Base-by-base conservation (phyloP, 441 rosid genomes). In the Isatis lusitanica region DNA sequence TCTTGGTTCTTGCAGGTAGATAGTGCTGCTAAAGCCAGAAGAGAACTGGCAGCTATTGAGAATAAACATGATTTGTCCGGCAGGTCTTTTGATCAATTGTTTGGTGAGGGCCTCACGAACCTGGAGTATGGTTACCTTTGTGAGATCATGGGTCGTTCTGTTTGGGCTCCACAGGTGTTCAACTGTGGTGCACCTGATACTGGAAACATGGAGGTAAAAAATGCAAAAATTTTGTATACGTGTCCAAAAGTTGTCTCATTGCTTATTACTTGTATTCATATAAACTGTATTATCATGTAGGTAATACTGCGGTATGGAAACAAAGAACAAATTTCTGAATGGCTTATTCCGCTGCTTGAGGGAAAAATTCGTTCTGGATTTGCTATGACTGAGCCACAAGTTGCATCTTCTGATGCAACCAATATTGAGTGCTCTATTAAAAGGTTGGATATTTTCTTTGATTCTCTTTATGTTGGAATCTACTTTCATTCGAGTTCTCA, bases 311-410 rank as follows among this genome's bases (percentile, higher is more conserved):
- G 97, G 18, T 93, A 95, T 78, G 99, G 98, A 56, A 91, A 83
- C 83, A 88, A 83, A 82, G 97, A 93, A 75, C 99, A 93, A 78
- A 83, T 80, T n/a, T 82, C 82, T 24, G 82, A 95, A 75, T 93
- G 98, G 98, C 99, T 93, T 67, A 71, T 91, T 75, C 99, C 98
- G 17, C 77, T 95, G 83, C 98, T 95, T 57, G 88, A 91, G 65
- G 99, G 99, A 64, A 87, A 86, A 81, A 90, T 93, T 68, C 95
- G 99, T 56, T 95, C 99, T 73, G 98, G 94, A 79, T 95, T 95
- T 76, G 99, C 99, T 59, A 95, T 95, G 98, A 95, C 99, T 58
- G 99, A 95, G 79, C 99, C 99, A 17, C 92, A 85, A 79, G 99
- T 95, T 82, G 99, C 98, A 48, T 93, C 98, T 33, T 95, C 99